Evolutionary conservation across 139 green algal species (phyloP).

Genomic region (Picochlorum costavermella): DNA sequence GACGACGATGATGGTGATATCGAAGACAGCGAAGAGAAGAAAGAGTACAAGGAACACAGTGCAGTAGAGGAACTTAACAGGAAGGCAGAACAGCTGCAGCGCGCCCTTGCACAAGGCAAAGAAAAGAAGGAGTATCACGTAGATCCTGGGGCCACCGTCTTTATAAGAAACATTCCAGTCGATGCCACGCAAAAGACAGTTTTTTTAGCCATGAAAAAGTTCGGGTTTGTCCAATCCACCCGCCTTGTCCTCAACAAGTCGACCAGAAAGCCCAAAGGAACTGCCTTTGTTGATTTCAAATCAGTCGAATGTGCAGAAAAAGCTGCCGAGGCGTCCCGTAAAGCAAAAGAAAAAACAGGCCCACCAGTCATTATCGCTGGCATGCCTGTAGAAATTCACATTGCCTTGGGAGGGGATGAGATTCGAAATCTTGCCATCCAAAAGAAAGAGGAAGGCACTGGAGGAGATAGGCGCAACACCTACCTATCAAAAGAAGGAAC

Average conservation of each 20-base stretch:
- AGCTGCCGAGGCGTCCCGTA: constrained; percentile 48
- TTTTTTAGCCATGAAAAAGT: constrained; percentile 42
- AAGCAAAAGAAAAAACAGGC: constrained; percentile 36
- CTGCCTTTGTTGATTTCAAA: constrained; percentile 81
- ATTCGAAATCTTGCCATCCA: constrained; percentile 42
- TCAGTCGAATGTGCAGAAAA: constrained; percentile 29
- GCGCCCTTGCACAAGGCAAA: neutral
- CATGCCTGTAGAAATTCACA: constrained; percentile 49
- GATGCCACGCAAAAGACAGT: constrained; percentile 46
- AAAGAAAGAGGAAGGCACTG: constrained; percentile 7
- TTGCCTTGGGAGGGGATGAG: constrained; percentile 63
- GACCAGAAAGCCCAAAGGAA: constrained; percentile 71
- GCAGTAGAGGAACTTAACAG: constrained; percentile 3
- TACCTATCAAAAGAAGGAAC: constrained; percentile 78
- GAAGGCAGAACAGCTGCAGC: constrained; percentile 1
- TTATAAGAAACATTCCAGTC: constrained; percentile 62
- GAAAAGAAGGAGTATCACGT: too few species aligned
- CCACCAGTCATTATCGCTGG: constrained; percentile 57
- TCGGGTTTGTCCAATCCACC: constrained; percentile 48
- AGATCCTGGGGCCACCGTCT: constrained; percentile 47
- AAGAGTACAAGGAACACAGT: constrained; percentile 1
- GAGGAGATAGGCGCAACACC: constrained; percentile 73
- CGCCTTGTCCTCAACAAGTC: constrained; percentile 73
- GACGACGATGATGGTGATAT: constrained; percentile 5
- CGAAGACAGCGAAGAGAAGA: neutral